Base-by-base conservation (phyloP, 2,329 filamentous ascomycete genomes). In the Fusarium solani-melongenae region DNA sequence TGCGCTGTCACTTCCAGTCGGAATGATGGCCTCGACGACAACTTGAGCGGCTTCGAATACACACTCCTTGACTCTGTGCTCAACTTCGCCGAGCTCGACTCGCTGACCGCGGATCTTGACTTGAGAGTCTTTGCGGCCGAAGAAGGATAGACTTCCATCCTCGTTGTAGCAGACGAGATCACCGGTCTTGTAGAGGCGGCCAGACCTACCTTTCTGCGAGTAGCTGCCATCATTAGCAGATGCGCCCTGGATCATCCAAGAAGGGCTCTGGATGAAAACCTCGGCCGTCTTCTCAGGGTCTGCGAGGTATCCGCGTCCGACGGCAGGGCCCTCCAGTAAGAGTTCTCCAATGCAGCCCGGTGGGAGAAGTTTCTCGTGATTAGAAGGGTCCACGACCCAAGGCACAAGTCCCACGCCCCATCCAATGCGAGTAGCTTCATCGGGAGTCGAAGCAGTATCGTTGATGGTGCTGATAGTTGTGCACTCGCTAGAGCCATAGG, bases 191-290 rank as follows among this genome's bases (percentile, higher is more conserved):
- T 77, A 77, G 5, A 77, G 49, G 8, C 69, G 66, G 2, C 66
- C 69, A 17, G 17, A 53, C 15, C 69, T 53, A 34, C 69, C 69
- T 24, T 36, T 15, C 5, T 38, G 57, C 8, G 11, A 38, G n/a
- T 15, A 34, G 14, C n/a, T 20, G 4, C 59, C 14, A 5, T 53
- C 6, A 3, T 53, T 34, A 6, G 15, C 14, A 11, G 17, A 84
- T 0, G 20, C 5, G 5, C 64, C 67, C 5, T 41, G 17, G 0
- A 64, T 24, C 14, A 72, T 14, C 67, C 70, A 74, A 3, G 5
- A 2, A 2, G 72, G 83, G 81, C 66, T 82, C n/a, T 56, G 68
- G 20, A 64, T 81, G 55, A 77, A 84, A 74, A 22, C 75, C 55
- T 49, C 55, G 4, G 63, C 56, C 4, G 63, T 78, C 63, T 70